Evolutionary conservation across 1,284 basidiomycete species (phyloP).

Genomic region (Ganoderma lucidum): DNA sequence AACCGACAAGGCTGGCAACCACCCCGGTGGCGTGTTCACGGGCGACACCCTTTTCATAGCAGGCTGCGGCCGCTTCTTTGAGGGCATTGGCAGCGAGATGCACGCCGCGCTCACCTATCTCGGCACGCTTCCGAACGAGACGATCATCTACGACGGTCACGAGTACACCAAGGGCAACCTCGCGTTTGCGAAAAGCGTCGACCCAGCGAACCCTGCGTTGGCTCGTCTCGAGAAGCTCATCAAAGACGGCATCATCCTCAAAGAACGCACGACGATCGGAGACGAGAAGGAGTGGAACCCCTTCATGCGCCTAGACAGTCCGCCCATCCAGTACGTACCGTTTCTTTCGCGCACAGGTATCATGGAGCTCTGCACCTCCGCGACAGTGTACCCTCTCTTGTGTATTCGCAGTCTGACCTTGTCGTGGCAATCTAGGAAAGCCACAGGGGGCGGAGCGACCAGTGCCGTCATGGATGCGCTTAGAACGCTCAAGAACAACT

Average conservation of each 20-base stretch:
- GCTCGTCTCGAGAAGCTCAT: conserved; percentile 62
- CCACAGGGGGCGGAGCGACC: conserved; percentile 57
- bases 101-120: conserved; percentile 80
- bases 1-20: conserved; percentile 59
- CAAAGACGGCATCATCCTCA: conserved; percentile 62
- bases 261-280: conserved; percentile 83
- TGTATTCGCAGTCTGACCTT: conserved; percentile 12
- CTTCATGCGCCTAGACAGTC: conserved; percentile 76
- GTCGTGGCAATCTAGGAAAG: conserved; percentile 45
- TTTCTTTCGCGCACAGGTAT: neutral
- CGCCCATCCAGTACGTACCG: conserved; percentile 62
- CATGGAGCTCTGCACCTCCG: neutral
- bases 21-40: conserved; percentile 88
- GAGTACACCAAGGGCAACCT: conserved; percentile 85
- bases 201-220: conserved; percentile 69
- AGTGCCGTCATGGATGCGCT: conserved; percentile 76
- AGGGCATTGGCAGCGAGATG: conserved; percentile 91
- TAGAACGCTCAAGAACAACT: conserved; percentile 87
- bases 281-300: conserved; percentile 90
- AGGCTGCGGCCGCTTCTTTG: conserved; percentile 98
- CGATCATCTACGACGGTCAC: conserved; percentile 91
- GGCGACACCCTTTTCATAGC: conserved; percentile 96
- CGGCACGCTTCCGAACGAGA: conserved; percentile 80
- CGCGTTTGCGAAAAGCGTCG: conserved; percentile 71
- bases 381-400: neutral